A percentile compares a stretch with the other conserved stretches of the same genome.
Conservation (phyloP, 352 stramenopile species). For the Globisporangium camurandrum region DNA sequence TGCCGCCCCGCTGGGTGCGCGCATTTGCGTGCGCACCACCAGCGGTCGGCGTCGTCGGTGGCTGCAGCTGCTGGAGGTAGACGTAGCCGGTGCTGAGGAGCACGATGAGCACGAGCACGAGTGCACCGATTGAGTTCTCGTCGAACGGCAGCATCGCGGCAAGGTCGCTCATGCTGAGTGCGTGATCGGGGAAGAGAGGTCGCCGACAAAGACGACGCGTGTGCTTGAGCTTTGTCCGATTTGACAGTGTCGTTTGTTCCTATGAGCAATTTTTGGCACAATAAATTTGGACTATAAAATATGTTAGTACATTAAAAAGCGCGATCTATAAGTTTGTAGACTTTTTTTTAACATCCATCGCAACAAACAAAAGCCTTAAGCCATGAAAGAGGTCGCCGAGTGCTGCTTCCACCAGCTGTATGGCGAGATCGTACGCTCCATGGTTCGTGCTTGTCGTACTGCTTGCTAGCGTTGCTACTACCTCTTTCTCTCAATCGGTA, state of each 20-base stretch:
- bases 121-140: slow-evolving; percentile 59
- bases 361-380: too few relatives aligned
- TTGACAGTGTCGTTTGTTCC: neutral
- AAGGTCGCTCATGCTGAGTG: slow-evolving; percentile 21
- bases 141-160: slow-evolving; percentile 44
- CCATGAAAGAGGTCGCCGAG: slow-evolving; percentile 80
- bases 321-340: too few relatives aligned
- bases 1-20: neutral
- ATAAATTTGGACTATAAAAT: too few relatives aligned
- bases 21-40: neutral
- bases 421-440: slow-evolving; percentile 77
- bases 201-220: too few relatives aligned
- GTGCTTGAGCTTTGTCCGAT: neutral
- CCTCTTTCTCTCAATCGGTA: neutral
- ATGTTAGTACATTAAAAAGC: too few relatives aligned
- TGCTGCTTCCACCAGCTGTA: slow-evolving; percentile 87
- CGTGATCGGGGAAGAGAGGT: neutral
- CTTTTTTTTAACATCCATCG: too few relatives aligned
- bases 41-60: too few relatives aligned
- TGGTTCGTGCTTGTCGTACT: slow-evolving; percentile 47
- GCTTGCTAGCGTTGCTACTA: too few relatives aligned
- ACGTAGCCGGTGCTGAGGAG: slow-evolving; percentile 72
- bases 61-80: slow-evolving; percentile 56
- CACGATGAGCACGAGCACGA: slow-evolving; percentile 64
- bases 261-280: too few relatives aligned